Base-by-base conservation (phyloP, 805 yeast species). In the Ogataea sp. region DNA sequence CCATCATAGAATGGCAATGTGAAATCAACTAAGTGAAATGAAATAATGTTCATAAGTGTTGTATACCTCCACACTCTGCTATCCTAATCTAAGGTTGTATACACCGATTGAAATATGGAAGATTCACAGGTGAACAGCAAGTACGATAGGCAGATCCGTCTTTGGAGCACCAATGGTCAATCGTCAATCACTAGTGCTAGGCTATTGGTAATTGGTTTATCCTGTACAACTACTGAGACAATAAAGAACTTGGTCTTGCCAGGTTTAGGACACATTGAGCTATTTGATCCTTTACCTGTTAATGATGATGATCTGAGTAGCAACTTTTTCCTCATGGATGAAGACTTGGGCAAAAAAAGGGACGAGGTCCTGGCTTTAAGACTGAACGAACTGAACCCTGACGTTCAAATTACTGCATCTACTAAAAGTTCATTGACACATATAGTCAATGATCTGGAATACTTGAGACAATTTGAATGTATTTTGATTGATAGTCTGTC, bases 111-210 rank as follows among this genome's bases (percentile, higher is more conserved):
- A 14, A 14, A 18, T 9, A 58, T 58, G 63, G 60, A 55, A 8
- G 60, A 58, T 36, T 41, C 41, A 16, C 55, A 54, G 42, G 61
- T 65, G 18, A 67, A 67, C 27, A 72, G 65, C 36, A 78, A 78
- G 44, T 88, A 85, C 54, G 96, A 89, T 58, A 70, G 98, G 29
- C 97, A 90, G 55, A 62, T 90, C 42, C 71, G 97, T 28, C 62
- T 90, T 14, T 90, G 97, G 97, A 88, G 85, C 1, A 51, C 71
- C 0, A 58, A 69, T 10, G 98, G 97, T 3, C 98, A 90, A 52
- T 42, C 56, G 4, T 63, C 67, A 6, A 64, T 90, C 15, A 74
- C 74, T 25, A 50, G 54, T 2, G 65, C 89, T 0, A 77, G 71
- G 40, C 67, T 88, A 3, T 73, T 87, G 40, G 56, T 87, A 3